Percentiles rank a stretch among this genome's conserved stretches.
These are phyloP conservation scores for Collariella sp. DNA, from an alignment of 495 filamentous ascomycete genomes.

Conservation along the genomic window DNA sequence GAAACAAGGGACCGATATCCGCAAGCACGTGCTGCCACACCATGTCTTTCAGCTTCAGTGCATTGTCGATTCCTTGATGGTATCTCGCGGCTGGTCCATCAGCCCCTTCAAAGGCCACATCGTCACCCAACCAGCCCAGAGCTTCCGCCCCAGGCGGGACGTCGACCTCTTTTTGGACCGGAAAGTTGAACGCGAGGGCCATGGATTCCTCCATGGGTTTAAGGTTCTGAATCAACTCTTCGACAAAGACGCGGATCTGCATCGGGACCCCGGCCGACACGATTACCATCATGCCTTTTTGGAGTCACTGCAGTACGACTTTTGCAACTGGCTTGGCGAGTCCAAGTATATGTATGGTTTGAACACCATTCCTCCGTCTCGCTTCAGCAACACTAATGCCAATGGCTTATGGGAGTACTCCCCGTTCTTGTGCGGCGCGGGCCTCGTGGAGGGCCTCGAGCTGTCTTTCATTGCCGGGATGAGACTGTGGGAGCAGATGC, in stretches of 20 bases:
- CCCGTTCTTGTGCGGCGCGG: slow-evolving; percentile 42
- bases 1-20: slow-evolving; percentile 31
- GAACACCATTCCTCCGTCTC: slow-evolving; percentile 31
- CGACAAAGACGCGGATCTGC: neutral
- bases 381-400: slow-evolving; percentile 33
- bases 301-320: slow-evolving; percentile 23
- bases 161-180: slow-evolving; percentile 38
- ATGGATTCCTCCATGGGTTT: slow-evolving; percentile 15
- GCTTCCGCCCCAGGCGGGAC: slow-evolving; percentile 35
- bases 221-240: too few species aligned
- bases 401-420: slow-evolving; percentile 46
- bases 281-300: neutral
- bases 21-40: slow-evolving; percentile 34
- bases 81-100: slow-evolving; percentile 35
- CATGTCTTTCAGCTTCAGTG: slow-evolving; percentile 42
- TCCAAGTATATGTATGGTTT: slow-evolving; percentile 34
- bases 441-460: slow-evolving; percentile 35
- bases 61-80: slow-evolving; percentile 37
- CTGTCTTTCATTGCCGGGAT: slow-evolving; percentile 27
- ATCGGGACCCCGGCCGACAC: slow-evolving; percentile 4
- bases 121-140: slow-evolving; percentile 19
- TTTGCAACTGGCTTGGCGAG: slow-evolving; percentile 37
- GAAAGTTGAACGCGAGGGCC: slow-evolving; percentile 17
- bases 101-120: slow-evolving; percentile 26
- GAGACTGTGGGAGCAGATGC: slow-evolving; percentile 27